Base-by-base conservation (phyloP, 495 filamentous ascomycete species). In the Tricharina praecox region DNA sequence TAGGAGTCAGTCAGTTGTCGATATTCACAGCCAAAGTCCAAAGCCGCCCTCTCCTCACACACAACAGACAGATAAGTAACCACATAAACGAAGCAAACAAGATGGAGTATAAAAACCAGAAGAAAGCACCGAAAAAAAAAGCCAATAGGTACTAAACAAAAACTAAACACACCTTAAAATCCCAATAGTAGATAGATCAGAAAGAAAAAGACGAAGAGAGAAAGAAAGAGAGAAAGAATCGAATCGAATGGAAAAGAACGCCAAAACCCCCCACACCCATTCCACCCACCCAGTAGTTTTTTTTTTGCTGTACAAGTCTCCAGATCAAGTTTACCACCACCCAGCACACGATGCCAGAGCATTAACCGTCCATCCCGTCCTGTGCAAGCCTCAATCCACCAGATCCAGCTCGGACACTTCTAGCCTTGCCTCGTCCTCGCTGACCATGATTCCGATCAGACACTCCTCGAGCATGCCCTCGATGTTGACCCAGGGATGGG, bases 401-500 rank as follows among this genome's bases (percentile, higher is more conserved):
- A 70, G 69, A 49, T 87, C 83, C 62, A 78, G 57, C 53, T 69
- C 23, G 54, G 63, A 28, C 60, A 70, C 53, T 9, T 23, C 47
- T n/a, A n/a, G n/a, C 21, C 30, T 28, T 16, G 48, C 69, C 32
- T 85, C 78, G 46, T 74, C 69, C 70, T 96, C 92, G 3, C 73
- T 70, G 32, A 96, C 85, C 61, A 85, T 66, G 24, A 94, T 76
- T 1, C 90, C 90, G 3, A 97, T 71, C 52, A 93, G 56, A 63
- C 88, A 95, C 56, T 80, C 75, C 20, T 76, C 74, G 45, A 97
- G 64, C 75, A 97, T 94, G 3, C 79, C 82, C 67, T 96, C 92
- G 70, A 84, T 93, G 56, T 93, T 97, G 8, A 97, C 88, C 90
- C 92, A 97, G 15, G 88, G 85, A 69, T 97, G 90, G 19, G 87